Evolutionary conservation across 2,329 filamentous ascomycete genomes (phyloP).

Genomic region (Ceratocystis destructans): DNA sequence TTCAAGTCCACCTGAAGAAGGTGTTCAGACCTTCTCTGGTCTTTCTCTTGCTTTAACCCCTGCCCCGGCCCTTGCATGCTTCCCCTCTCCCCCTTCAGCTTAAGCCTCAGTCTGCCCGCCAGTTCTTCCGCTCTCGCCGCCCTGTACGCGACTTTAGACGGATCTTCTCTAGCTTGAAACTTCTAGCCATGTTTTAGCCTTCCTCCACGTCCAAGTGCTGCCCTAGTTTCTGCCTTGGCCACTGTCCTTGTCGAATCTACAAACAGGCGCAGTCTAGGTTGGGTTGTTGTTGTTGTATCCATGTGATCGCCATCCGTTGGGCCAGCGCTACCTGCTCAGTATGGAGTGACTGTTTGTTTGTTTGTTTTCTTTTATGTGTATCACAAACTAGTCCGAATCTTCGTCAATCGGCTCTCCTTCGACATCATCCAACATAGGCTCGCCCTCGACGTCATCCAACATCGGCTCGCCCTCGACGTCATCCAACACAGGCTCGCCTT

Average conservation of each 20-base stretch:
- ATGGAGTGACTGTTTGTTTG: neutral
- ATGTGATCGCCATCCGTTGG: no score
- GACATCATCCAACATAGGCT: constrained; percentile 29
- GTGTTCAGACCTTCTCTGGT: neutral
- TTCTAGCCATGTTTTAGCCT: neutral
- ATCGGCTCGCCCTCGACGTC: constrained; percentile 34
- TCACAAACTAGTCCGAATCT: constrained; percentile 6
- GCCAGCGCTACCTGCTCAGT: neutral
- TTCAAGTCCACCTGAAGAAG: neutral
- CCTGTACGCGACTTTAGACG: neutral
- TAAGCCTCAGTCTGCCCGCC: neutral
- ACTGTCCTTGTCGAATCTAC: neutral
- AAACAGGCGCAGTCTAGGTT: no score
- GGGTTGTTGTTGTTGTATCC: no score
- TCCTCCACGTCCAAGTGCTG: neutral
- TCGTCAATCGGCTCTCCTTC: constrained; percentile 29
- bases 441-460: constrained; percentile 29
- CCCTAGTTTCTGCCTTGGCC: neutral
- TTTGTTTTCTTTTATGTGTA: neutral
- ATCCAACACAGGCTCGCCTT: constrained; percentile 30
- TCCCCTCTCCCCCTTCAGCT: neutral
- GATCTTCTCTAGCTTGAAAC: constrained; percentile 1
- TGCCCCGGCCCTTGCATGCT: neutral
- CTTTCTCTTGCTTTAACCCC: neutral
- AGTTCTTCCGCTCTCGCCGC: neutral